Evolutionary conservation across 352 stramenopile species (phyloP), one percentile per base, ranked within the genome.

Genomic region (Phytophthora sp.): DNA sequence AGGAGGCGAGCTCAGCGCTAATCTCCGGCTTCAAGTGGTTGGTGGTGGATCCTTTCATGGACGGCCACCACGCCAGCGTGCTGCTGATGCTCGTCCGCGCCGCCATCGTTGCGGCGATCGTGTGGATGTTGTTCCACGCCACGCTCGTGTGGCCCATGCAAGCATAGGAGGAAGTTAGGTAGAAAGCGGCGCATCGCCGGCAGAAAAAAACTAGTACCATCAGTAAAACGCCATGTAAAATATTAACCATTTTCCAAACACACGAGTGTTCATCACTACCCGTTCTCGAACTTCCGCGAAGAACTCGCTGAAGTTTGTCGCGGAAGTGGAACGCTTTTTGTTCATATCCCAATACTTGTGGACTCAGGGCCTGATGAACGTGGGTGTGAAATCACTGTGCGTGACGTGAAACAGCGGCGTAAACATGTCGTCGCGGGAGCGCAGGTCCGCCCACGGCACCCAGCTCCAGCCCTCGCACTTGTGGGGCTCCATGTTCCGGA

Each of bases 391-490:
- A 31, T 63, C 41, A 53, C 82, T 90, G 66, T 66, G 76, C 26
- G 77, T 87, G 48, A 91, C 69, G 55, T 95, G 84, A 15, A 75
- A 67, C 43, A 95, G 62, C 34, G 86, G 84, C 51, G 88, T 69
- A 54, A 94, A 94, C 55, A 94, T 78, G 64, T 92, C 83, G 28
- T 88, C 78, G n/a, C 69, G 66, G 30, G 67, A 32, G 24, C 74
- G 66, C 50, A 95, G 61, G 5, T 72, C 67, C n/a, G 58, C 37
- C 78, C 79, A 94, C 3, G 62, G 54, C 52, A 86, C 59, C 84
- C 86, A 94, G 37, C 56, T 55, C 86, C 86, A 94, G 43, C 84
- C 84, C 37, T 87, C 82, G 60, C 87, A 95, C 65, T 95, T 95
- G 76, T 88, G 52, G 1, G 84, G 84, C 69, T 95, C 87, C 84